These are phyloP conservation scores for Pneumocystis canis DNA, from an alignment of 1,139 yeast genomes.

Conservation along the genomic window DNA sequence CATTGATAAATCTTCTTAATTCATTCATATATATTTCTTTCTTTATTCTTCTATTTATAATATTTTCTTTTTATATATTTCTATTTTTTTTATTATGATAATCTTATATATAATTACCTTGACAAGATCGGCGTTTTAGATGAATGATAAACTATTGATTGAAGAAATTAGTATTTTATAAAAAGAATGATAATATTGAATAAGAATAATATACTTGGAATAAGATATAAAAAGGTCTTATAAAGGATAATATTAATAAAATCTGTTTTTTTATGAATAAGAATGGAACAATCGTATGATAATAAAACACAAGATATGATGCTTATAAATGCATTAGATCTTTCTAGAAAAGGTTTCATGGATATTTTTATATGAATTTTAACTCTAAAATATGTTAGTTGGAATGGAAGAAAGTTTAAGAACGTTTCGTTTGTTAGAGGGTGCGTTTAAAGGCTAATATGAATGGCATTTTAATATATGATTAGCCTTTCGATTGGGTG, in stretches of 20 bases:
- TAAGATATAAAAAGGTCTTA: background rate
- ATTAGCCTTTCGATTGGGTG: slow-evolving; percentile 23
- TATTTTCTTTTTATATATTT: background rate
- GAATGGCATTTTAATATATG: background rate
- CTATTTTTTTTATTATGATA: background rate
- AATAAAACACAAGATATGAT: background rate
- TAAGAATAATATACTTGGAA: background rate
- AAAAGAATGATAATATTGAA: too few relatives aligned
- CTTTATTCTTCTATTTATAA: too few relatives aligned
- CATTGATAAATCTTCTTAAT: background rate
- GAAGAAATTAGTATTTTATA: background rate
- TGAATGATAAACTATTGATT: background rate
- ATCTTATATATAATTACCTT: background rate
- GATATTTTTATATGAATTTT: background rate
- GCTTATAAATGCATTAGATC: background rate
- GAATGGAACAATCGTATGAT: background rate
- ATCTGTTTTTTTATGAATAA: background rate
- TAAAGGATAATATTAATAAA: background rate
- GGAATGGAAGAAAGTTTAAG: background rate
- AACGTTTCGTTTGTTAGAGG: background rate
- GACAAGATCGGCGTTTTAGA: background rate
- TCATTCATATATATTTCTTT: background rate
- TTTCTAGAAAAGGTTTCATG: background rate
- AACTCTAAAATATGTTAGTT: background rate
- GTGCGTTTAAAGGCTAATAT: background rate